These are phyloP conservation scores for Mucor mucedo DNA, from an alignment of 371 early-diverging fungal species.

Conservation along the genomic window DNA sequence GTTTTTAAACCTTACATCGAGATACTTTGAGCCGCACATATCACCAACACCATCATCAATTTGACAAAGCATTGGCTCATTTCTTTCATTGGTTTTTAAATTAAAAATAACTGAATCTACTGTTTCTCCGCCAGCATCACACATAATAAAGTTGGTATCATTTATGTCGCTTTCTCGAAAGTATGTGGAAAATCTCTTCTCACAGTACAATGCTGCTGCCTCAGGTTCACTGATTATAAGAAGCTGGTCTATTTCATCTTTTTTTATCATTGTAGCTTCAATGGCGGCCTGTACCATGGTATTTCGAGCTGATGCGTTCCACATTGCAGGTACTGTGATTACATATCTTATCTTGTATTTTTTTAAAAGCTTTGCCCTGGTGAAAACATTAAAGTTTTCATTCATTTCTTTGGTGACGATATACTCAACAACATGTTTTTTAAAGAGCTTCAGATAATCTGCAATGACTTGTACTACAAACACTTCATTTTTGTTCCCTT, in stretches of 20 bases:
- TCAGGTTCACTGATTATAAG: constrained; percentile 56
- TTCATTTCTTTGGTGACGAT: background rate
- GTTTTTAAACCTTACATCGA: constrained; percentile 42
- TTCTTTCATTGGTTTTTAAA: background rate
- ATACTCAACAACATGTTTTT: background rate
- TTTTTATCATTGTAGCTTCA: constrained; percentile 37
- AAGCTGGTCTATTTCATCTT: constrained; percentile 30
- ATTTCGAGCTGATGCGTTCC: constrained; percentile 40
- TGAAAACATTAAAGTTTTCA: background rate
- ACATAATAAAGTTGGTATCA: constrained; percentile 47
- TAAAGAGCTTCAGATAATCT: background rate
- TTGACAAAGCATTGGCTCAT: background rate
- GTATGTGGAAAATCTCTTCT: background rate
- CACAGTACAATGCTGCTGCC: constrained; percentile 45
- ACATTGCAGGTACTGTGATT: constrained; percentile 39
- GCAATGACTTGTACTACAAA: background rate
- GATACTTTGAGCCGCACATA: constrained; percentile 53
- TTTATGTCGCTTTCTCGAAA: background rate
- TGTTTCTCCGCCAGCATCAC: constrained; percentile 60
- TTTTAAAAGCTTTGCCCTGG: background rate
- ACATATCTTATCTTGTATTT: background rate
- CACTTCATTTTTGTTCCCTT: no score
- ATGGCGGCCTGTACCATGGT: constrained; percentile 45
- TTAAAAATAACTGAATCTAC: constrained; percentile 34
- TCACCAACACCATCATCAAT: constrained; percentile 51